Conservation (phyloP, 257 asterid genomes). For the Rhazya stricta region DNA sequence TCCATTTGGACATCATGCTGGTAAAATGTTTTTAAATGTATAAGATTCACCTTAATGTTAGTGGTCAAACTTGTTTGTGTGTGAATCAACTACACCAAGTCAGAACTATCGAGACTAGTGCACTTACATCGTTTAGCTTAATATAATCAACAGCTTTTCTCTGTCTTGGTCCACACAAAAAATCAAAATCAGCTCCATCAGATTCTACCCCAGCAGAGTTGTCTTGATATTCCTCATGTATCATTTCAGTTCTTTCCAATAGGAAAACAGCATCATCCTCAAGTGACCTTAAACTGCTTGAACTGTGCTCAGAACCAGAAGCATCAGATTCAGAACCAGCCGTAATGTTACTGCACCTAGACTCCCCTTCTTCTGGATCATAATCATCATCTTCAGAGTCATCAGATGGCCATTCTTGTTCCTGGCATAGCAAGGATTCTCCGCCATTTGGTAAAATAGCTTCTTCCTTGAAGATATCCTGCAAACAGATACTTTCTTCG, state of each 20-base stretch:
- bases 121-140: constrained; percentile 75
- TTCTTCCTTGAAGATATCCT: constrained; percentile 93
- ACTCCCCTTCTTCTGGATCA: constrained; percentile 62
- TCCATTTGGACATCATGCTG: not conserved
- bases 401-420: constrained; percentile 95
- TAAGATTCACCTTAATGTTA: not conserved
- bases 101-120: constrained; percentile 6
- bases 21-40: not conserved
- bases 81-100: not conserved
- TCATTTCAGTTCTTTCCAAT: constrained; percentile 34
- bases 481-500: constrained; percentile 23
- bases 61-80: not conserved
- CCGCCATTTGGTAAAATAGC: constrained; percentile 68
- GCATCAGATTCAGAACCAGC: constrained; percentile 47
- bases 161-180: constrained; percentile 57
- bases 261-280: constrained; percentile 53
- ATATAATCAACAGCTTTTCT: constrained; percentile 80
- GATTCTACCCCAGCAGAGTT: constrained; percentile 49
- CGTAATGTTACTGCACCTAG: constrained; percentile 37
- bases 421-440: constrained; percentile 44
- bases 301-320: constrained; percentile 44
- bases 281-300: constrained; percentile 65
- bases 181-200: constrained; percentile 56
- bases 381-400: constrained; percentile 93
- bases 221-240: constrained; percentile 26